These are phyloP conservation scores for Solanum hybrid DNA, from an alignment of 305 asterid genomes.

Conservation along the genomic window DNA sequence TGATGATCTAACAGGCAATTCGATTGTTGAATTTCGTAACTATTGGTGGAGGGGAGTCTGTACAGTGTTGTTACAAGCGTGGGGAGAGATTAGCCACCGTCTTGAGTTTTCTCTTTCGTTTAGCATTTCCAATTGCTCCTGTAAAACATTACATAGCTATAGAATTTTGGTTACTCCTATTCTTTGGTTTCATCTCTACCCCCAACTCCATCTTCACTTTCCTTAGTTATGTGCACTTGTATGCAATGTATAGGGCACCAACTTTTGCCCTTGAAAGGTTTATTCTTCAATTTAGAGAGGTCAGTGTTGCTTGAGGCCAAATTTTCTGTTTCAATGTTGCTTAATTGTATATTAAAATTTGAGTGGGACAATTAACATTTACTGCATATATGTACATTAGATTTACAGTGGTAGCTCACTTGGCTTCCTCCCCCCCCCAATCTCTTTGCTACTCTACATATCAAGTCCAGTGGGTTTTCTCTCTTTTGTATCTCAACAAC, in stretches of 20 bases:
- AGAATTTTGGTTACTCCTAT: constrained; percentile 6
- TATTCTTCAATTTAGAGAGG: constrained; percentile 3
- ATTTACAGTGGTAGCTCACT: neutral
- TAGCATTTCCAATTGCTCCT: constrained; percentile 5
- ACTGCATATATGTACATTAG: neutral
- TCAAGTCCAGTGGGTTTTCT: neutral
- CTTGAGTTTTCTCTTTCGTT: neutral
- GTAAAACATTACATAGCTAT: constrained; percentile 10
- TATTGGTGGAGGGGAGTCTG: constrained; percentile 55
- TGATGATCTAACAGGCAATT: neutral
- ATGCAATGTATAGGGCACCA: constrained; percentile 12
- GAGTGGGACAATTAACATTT: neutral
- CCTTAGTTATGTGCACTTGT: neutral
- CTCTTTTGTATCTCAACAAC: neutral
- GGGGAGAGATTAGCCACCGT: constrained; percentile 9
- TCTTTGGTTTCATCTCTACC: neutral
- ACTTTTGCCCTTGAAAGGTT: constrained; percentile 13
- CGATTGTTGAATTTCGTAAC: constrained; percentile 15
- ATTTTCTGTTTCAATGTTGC: constrained; percentile 7
- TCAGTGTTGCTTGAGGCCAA: neutral
- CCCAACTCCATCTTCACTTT: neutral
- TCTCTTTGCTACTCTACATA: neutral
- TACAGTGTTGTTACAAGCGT: constrained; percentile 54
- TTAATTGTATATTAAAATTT: constrained; percentile 11
- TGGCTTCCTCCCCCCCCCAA: neutral